A percentile compares a stretch with the other conserved stretches of the same genome.
phyloP scores from a whole-genome alignment of 2,329 filamentous ascomycete species.

The Cercospora berteroae region DNA sequence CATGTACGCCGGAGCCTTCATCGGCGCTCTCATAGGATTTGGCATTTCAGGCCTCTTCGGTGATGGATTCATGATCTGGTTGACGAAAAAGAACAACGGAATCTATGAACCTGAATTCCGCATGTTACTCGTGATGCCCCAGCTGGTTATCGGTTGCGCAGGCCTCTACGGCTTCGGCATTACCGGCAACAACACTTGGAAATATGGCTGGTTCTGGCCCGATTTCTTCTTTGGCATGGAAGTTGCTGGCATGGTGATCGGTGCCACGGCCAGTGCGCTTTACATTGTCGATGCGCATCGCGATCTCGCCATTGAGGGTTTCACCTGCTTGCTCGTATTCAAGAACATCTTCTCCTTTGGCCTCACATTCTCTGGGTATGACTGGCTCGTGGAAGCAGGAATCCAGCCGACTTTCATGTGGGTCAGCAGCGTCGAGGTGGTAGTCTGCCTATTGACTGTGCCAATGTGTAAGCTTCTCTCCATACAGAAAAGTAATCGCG shows the following conservation, averaged over 20 bases:
- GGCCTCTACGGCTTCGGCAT: constrained; percentile 84
- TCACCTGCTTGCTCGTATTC: constrained; percentile 87
- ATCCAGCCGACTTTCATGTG: constrained; percentile 68
- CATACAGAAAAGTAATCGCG: background rate
- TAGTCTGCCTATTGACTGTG: constrained; percentile 70
- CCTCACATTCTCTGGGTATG: constrained; percentile 77
- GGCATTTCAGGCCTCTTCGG: constrained; percentile 69
- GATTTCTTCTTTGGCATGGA: constrained; percentile 81
- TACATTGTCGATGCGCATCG: constrained; percentile 94
- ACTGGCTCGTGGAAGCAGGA: constrained; percentile 68
- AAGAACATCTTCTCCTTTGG: constrained; percentile 92
- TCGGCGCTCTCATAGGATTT: constrained; percentile 79
- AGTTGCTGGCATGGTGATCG: constrained; percentile 87
- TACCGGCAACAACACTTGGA: constrained; percentile 59
- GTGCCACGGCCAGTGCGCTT: constrained; percentile 77
- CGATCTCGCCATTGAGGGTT: constrained; percentile 79
- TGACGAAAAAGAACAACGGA: constrained; percentile 74
- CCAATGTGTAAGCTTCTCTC: constrained; percentile 68
- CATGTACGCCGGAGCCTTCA: constrained; percentile 79
- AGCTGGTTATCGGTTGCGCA: constrained; percentile 71
- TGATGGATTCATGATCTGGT: constrained; percentile 66
- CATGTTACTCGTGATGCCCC: constrained; percentile 76
- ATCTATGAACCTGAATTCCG: constrained; percentile 91
- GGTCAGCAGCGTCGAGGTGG: constrained; percentile 74
- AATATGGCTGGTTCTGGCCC: constrained; percentile 70